Evolutionary conservation across 305 asterid species (phyloP), one percentile per base, ranked within the genome.

Genomic region (Solanum aculeatissimum): DNA sequence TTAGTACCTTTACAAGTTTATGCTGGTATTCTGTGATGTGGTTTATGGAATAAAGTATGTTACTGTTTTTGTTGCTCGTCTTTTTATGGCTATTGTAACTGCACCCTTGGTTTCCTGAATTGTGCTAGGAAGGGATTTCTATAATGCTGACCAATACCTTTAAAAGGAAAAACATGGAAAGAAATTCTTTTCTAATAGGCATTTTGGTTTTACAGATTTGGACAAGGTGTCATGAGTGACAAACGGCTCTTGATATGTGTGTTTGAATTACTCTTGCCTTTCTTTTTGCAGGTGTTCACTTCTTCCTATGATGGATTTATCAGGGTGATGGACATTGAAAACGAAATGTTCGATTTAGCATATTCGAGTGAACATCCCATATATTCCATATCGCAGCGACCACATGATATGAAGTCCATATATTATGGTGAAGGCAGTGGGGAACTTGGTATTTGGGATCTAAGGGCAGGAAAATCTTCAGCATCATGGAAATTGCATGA

Each of bases 291-390:
- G 99, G 89, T 96, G 92, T 91, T 89, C 87, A 96, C 92, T 83
- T 92, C 93, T 29, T 92, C 96, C 87, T 95, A 93, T 84, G 91
- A 92, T 84, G 99, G 99, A 82, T 90, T 89, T 85, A 90, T 96
- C 68, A 87, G 97, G 91, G 35, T 91, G 89, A 89, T 96, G 97
- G 95, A 94, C 80, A 89, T 92, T 81, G 98, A 95, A 92, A 93
- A 88, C 89, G 97, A 91, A 92, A 80, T 91, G 19, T 95, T 96
- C 86, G 94, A 91, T 87, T 71, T 92, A 91, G 89, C 92, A 18
- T 89, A 92, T 86, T 69, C 81, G 70, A 88, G 94, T 68, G 96
- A 93, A 60, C 38, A 88, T 63, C 2, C 89, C 53, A 77, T 95
- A 85, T 92, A 75, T 91, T 88, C 97, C 60, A 65, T 94, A 35